These are phyloP conservation scores for Colletotrichum orchidophilum DNA, from an alignment of 2,329 filamentous ascomycete genomes.

Conservation along the genomic window DNA sequence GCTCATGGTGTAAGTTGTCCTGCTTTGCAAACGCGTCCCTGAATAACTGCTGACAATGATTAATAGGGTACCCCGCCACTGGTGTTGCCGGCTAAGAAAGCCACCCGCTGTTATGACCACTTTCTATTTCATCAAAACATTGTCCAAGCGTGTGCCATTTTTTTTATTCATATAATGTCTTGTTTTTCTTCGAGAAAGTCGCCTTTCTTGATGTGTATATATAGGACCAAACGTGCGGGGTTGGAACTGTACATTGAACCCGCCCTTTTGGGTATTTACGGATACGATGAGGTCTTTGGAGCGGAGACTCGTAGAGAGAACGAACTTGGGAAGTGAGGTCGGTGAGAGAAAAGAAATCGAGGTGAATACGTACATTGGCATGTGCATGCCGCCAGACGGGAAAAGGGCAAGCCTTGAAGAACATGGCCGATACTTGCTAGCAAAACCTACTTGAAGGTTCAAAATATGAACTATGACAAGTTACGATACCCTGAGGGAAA, in stretches of 20 bases:
- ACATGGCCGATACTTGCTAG: no score
- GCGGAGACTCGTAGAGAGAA: no score
- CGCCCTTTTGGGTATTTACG: not conserved
- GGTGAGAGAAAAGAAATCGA: not conserved
- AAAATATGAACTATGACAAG: no score
- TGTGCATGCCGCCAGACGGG: not conserved
- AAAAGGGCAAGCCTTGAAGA: no score
- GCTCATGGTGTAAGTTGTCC: slow-evolving; percentile 65
- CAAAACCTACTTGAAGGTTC: not conserved
- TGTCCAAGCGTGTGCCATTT: slow-evolving; percentile 9
- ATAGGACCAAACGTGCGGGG: not conserved
- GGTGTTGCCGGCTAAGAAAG: slow-evolving; percentile 23
- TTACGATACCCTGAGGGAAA: no score
- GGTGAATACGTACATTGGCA: not conserved
- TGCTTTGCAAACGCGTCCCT: accelerated
- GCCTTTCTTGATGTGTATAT: not conserved
- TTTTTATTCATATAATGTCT: slow-evolving; percentile 26
- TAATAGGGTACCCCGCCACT: slow-evolving; percentile 20
- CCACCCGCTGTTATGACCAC: not conserved
- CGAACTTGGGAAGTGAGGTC: not conserved
- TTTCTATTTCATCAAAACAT: not conserved
- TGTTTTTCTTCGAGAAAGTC: not conserved
- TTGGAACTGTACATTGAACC: slow-evolving; percentile 1
- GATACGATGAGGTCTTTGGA: not conserved
- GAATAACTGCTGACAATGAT: not conserved